phyloP scores from a whole-genome alignment of 163 green algal genomes.

The Coccomyxa subellipsoidea region DNA sequence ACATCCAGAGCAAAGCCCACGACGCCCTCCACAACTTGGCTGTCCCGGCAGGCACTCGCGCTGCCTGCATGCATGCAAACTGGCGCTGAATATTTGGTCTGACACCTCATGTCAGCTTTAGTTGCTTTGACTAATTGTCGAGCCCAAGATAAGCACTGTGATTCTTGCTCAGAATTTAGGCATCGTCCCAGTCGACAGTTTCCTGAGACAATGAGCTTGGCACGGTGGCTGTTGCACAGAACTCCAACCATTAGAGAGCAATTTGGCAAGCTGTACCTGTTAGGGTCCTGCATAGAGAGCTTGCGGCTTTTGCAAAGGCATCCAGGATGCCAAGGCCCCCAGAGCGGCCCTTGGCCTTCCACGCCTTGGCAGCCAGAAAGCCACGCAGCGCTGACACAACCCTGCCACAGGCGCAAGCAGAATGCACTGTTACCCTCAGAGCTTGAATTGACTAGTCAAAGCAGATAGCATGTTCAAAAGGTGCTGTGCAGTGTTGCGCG shows the following conservation, averaged over 20 bases:
- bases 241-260: neutral
- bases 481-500: no score
- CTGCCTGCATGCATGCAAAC: no score
- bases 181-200: no score
- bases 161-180: no score
- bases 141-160: no score
- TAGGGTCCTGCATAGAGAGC: neutral
- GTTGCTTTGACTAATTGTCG: no score
- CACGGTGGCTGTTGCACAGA: neutral
- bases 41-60: neutral
- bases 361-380: neutral
- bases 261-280: neutral
- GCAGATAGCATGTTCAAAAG: neutral
- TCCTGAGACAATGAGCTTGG: neutral
- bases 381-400: neutral
- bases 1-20: neutral
- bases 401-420: neutral
- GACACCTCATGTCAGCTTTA: no score
- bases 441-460: neutral
- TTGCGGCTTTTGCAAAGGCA: neutral
- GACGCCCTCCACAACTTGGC: neutral
- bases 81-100: no score
- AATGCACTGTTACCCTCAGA: neutral
- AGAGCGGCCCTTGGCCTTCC: neutral
- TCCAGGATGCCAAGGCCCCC: neutral